These are phyloP conservation scores for Fusarium graminum DNA, from an alignment of 2,329 filamentous ascomycete species.

Conservation along the genomic window DNA sequence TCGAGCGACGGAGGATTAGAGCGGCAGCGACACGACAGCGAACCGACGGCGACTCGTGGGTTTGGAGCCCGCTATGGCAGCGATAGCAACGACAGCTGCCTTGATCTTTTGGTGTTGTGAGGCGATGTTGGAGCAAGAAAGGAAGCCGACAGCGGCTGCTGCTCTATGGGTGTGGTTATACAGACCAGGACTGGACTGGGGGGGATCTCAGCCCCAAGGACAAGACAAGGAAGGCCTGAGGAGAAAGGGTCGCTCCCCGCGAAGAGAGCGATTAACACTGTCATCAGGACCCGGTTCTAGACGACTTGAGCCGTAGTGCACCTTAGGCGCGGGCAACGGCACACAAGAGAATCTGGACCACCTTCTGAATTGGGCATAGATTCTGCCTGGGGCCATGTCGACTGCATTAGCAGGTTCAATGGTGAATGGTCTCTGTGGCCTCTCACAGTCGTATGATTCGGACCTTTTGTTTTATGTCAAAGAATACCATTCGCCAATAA, in stretches of 20 bases:
- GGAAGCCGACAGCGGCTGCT: conserved; percentile 39
- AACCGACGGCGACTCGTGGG: conserved; percentile 38
- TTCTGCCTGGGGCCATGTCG: conserved; percentile 20
- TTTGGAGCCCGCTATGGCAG: conserved; percentile 44
- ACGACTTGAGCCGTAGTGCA: conserved; percentile 28
- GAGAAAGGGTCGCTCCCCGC: conserved; percentile 40
- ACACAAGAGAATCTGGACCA: conserved; percentile 20
- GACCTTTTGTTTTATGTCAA: conserved; percentile 45
- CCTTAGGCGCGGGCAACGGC: conserved; percentile 35
- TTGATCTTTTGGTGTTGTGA: conserved; percentile 33
- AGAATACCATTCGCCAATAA: conserved; percentile 6
- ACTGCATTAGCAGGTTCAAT: conserved; percentile 21
- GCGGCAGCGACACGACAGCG: conserved; percentile 34
- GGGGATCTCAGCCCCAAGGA: conserved; percentile 37
- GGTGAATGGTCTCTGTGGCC: conserved; percentile 27
- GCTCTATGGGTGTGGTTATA: conserved; percentile 42
- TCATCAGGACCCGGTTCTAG: conserved; percentile 31
- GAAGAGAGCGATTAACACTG: conserved; percentile 36
- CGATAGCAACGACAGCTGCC: conserved; percentile 23
- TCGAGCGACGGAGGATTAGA: conserved; percentile 20
- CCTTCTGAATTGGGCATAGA: conserved; percentile 39
- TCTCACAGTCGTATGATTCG: conserved; percentile 33
- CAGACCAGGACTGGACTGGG: conserved; percentile 30
- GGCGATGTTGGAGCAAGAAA: conserved; percentile 37
- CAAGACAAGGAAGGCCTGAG: conserved; percentile 31